Evolutionary conservation across 2,329 filamentous ascomycete species (phyloP), one percentile per base, ranked within the genome.

Genomic region (Colletotrichum sp.): DNA sequence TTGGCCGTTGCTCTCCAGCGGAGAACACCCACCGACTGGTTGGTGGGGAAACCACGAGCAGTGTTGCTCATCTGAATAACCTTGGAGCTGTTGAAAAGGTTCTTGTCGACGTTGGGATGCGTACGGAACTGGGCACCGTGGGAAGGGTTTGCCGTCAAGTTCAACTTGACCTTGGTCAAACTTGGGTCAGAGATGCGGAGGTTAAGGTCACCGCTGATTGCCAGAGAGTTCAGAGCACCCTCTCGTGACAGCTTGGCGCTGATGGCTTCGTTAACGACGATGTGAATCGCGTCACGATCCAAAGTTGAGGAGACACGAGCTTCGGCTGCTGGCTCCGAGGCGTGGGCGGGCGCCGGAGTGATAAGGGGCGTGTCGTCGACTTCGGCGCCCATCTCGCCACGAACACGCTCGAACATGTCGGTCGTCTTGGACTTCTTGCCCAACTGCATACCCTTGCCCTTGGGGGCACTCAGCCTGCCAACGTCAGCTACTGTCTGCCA

Each of bases 381-480:
- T 82, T 98, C 95, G 48, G 93, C 91, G n/a, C 96, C 96, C 83
- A 98, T 90, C 78, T 98, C 96, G 75, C 95, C 95, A 79, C 96
- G 94, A 38, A 99, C 96, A 81, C 96, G 94, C 86, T 98, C 96
- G 83, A 98, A 98, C 90, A 98, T 98, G 84, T 98, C 96, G 34
- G 94, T 98, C 26, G 95, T 96, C 89, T 98, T 98, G 76, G 95
- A 98, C 88, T 99, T 99, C 89, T 98, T 98, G 86, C 97, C 97
- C 73, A 99, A 89, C 85, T 98, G 96, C 97, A 99, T 99, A 79
- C 97, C 97, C 89, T 99, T 99, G 81, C 95, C 96, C 87, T 97
- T 95, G 75, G 93, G 91, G 66, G 94, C 91, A 18, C 64, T 74
- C 28, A 64, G 32, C 62, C 76, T 77, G 21, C 18, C 13, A 16